Evolutionary conservation across 371 early-diverging fungal species (phyloP), one percentile per base, ranked within the genome.

Genomic region (Syncephalastrum monosporum): DNA sequence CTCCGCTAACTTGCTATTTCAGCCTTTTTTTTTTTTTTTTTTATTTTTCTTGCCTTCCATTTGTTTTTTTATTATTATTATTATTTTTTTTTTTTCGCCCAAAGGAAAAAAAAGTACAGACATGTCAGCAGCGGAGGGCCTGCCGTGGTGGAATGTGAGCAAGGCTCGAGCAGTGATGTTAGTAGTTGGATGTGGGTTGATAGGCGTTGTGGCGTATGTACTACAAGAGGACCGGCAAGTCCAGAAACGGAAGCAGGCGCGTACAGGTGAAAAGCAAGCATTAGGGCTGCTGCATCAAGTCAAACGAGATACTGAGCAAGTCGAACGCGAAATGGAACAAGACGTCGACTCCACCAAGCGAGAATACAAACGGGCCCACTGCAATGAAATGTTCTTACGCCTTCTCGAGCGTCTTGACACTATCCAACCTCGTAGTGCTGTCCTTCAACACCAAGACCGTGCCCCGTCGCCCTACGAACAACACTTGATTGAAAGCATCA

Each of bases 371-470:
- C 49, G 73, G 7, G 71, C 66, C 4, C 65, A 71, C 10, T 59
- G 64, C n/a, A 73, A 77, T 47, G 77, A 77, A 42, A 43, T 77
- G 41, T 49, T 73, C 16, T 43, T 73, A 21, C 64, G 60, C 45
- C 53, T 73, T 2, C 59, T 77, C 63, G 77, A 77, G 16, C 60
- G 69, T 16, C 49, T 77, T 1, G 77, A 77, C 29, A 67, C 74
- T 12, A 69, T 77, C 45, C 60, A 64, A 45, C 77, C 77, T 16
- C 53, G 56, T 29, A 55, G 53, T 14, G 62, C 58, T 8, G 59
- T 77, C 56, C 45, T 72, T 33, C 19, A 16, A 1, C 51, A 50
- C 0, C 55, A 54, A 13, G 41, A 33, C 5, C 47, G 56, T 29
- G 42, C 51, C 3, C 64, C 64, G 12, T 66, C 59, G 14, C 55